A percentile compares a stretch with the other conserved stretches of the same genome.
Conservation (phyloP, 305 asterid species). For the Solanum aculeatissimum region DNA sequence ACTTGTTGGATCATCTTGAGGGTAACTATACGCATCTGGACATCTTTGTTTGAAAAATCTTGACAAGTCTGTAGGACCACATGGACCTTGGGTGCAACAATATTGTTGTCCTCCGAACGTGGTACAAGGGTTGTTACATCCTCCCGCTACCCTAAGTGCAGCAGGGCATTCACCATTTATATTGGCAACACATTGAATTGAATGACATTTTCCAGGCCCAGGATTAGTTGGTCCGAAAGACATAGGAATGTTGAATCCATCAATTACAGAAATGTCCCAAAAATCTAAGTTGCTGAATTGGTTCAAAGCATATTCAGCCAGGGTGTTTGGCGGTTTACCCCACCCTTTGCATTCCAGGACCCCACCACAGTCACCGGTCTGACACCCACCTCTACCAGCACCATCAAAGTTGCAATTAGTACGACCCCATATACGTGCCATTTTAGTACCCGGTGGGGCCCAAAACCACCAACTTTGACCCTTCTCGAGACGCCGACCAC, state of each 20-base stretch:
- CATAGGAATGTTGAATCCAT: conserved; percentile 25
- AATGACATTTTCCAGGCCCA: conserved; percentile 1
- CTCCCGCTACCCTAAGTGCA: conserved; percentile 20
- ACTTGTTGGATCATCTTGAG: conserved; percentile 31
- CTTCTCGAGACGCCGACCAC: conserved; percentile 9
- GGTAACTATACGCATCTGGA: conserved; percentile 37
- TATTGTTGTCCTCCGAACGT: conserved; percentile 13
- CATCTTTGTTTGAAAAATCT: conserved; percentile 29
- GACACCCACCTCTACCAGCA: conserved; percentile 15
- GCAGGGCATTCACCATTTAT: conserved; percentile 25
- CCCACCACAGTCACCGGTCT: conserved; percentile 25
- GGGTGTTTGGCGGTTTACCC: conserved; percentile 19
- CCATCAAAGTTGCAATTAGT: conserved; percentile 21
- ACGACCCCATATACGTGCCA: conserved; percentile 26
- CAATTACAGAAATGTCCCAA: conserved; percentile 14
- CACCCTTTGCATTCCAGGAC: conserved; percentile 14
- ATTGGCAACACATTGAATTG: conserved; percentile 8
- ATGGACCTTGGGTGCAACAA: conserved; percentile 23
- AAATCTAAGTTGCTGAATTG: conserved; percentile 12
- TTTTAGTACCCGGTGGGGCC: conserved; percentile 13
- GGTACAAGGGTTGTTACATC: conserved; percentile 46
- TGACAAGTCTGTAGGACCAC: conserved; percentile 20
- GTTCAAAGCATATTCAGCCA: conserved; percentile 18
- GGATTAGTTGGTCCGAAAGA: conserved; percentile 15
- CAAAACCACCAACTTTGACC: conserved; percentile 15